Evolutionary conservation across 805 yeast genomes (phyloP).

Genomic region (Starmerella vitae): DNA sequence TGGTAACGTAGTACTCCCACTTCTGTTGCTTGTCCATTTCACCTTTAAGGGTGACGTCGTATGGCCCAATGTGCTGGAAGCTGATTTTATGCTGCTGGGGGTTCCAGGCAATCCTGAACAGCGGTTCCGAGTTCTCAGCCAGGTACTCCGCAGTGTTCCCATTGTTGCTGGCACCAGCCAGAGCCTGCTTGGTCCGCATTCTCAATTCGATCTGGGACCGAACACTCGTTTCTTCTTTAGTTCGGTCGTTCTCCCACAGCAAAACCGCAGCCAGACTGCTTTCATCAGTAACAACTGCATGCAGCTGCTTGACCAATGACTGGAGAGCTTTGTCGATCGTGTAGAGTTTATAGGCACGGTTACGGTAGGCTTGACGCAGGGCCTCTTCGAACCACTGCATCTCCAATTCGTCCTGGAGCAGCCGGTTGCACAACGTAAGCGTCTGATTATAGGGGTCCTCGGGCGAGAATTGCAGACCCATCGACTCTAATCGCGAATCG

Average conservation of each 20-base stretch:
- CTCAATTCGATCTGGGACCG: slow-evolving; percentile 83
- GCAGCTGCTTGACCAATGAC: slow-evolving; percentile 72
- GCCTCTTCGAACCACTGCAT: slow-evolving; percentile 93
- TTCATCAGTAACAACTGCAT: slow-evolving; percentile 62
- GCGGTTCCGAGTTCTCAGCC: slow-evolving; percentile 54
- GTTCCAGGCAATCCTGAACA: slow-evolving; percentile 75
- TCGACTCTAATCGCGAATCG: slow-evolving; percentile 65
- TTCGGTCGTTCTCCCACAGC: slow-evolving; percentile 72
- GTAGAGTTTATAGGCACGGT: slow-evolving; percentile 82
- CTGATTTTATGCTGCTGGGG: slow-evolving; percentile 39
- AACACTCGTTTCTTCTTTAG: slow-evolving; percentile 49
- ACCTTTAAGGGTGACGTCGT: slow-evolving; percentile 74
- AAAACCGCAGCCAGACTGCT: slow-evolving; percentile 69
- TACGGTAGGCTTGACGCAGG: slow-evolving; percentile 84
- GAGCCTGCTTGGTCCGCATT: slow-evolving; percentile 66
- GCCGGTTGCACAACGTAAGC: slow-evolving; percentile 54
- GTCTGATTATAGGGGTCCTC: slow-evolving; percentile 51
- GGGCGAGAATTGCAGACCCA: slow-evolving; percentile 52
- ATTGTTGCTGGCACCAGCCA: slow-evolving; percentile 31
- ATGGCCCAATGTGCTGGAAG: slow-evolving; percentile 74
- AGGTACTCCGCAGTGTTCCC: slow-evolving; percentile 6
- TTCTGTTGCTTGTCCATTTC: slow-evolving; percentile 55
- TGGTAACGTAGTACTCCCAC: slow-evolving; percentile 89
- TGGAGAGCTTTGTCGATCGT: slow-evolving; percentile 89
- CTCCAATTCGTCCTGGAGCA: slow-evolving; percentile 82